Conservation (phyloP, 371 early-diverging fungal genomes). For the Mortierella sp. region DNA sequence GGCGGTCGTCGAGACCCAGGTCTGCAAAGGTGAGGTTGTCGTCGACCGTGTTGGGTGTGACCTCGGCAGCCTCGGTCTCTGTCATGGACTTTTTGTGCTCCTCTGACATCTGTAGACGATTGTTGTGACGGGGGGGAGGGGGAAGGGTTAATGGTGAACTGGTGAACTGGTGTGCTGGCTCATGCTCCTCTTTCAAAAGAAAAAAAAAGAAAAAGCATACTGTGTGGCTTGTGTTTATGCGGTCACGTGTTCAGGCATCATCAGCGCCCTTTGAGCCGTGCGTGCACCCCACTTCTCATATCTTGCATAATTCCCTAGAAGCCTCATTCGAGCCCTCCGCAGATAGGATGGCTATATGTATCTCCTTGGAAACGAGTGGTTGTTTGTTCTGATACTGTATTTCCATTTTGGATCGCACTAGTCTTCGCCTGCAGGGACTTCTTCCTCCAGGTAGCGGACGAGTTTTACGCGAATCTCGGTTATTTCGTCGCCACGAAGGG, state of each 20-base stretch:
- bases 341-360: not conserved
- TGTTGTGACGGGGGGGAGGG: not conserved
- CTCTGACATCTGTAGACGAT: slow-evolving; percentile 1
- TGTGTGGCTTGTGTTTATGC: slow-evolving; percentile 7
- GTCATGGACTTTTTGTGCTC: slow-evolving; percentile 22
- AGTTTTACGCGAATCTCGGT: slow-evolving; percentile 94
- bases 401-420: slow-evolving; percentile 53
- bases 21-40: slow-evolving; percentile 53
- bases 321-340: too few species aligned
- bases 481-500: slow-evolving; percentile 89
- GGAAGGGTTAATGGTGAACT: not conserved
- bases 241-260: not conserved
- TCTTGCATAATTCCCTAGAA: too few species aligned
- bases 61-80: slow-evolving; percentile 52
- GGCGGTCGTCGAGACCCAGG: slow-evolving; percentile 85
- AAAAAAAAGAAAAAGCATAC: slow-evolving; percentile 12
- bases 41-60: slow-evolving; percentile 50
- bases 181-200: not conserved
- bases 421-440: slow-evolving; percentile 95
- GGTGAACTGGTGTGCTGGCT: not conserved
- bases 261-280: too few species aligned
- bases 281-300: too few species aligned
- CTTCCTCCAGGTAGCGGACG: slow-evolving; percentile 92
- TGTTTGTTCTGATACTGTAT: slow-evolving; percentile 9
- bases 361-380: not conserved